A percentile compares a stretch with the other conserved stretches of the same genome.
Conservation (phyloP, 148 eudicot genomes). For the Amaranthus cruentus region DNA sequence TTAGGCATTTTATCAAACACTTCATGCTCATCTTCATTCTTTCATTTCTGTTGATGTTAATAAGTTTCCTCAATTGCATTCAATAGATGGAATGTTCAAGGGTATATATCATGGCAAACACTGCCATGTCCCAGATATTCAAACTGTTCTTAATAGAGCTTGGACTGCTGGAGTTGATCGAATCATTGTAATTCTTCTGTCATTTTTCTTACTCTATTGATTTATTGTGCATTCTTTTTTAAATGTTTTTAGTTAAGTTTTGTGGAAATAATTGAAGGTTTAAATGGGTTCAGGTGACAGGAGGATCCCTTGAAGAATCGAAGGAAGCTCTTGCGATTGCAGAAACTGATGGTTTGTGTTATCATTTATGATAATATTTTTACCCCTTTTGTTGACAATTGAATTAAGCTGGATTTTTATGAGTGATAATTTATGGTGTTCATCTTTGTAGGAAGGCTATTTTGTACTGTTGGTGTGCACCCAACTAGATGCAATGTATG, state of each 20-base stretch:
- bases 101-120: conserved; percentile 83
- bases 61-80: not conserved
- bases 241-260: not conserved
- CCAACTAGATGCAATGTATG: conserved; percentile 93
- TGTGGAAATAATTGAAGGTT: conserved; percentile 12
- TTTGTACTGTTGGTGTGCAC: conserved; percentile 98
- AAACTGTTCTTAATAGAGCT: conserved; percentile 60
- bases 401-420: not conserved
- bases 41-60: not conserved
- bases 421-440: not conserved
- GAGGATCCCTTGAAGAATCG: conserved; percentile 97
- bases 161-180: conserved; percentile 92
- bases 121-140: conserved; percentile 46
- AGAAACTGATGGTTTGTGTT: conserved; percentile 81
- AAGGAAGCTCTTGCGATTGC: conserved; percentile 94
- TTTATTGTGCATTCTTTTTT: not conserved
- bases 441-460: conserved; percentile 70
- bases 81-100: conserved; percentile 83
- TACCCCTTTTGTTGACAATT: not conserved
- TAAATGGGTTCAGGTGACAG: conserved; percentile 65
- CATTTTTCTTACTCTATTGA: not conserved
- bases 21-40: conserved; percentile 2
- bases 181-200: conserved; percentile 54
- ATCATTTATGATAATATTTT: no score
- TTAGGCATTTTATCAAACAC: conserved; percentile 28